These are phyloP conservation scores for Pythium grandisporangium DNA, from an alignment of 352 stramenopile species.

Conservation along the genomic window DNA sequence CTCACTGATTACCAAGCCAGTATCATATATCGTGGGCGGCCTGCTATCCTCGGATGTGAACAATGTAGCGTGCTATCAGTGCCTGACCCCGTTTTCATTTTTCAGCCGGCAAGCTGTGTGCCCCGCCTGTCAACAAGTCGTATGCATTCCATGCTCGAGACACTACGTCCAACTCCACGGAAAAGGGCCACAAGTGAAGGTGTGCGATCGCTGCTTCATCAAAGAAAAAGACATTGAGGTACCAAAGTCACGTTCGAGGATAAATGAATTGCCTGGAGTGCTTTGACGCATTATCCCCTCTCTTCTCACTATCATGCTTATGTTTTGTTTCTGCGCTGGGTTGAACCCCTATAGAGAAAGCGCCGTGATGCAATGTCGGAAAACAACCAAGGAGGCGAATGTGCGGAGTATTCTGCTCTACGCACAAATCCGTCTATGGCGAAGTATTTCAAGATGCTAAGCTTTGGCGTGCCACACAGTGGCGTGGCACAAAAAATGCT, in stretches of 20 bases:
- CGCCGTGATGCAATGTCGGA: slow-evolving; percentile 7
- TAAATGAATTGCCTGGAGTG: no score
- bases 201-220: slow-evolving; percentile 71
- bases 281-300: no score
- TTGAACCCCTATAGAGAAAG: slow-evolving; percentile 20
- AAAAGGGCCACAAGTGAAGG: slow-evolving; percentile 30
- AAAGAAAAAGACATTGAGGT: slow-evolving; percentile 59
- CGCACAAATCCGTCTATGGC: slow-evolving; percentile 49
- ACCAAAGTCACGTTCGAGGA: no score
- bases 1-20: slow-evolving; percentile 46
- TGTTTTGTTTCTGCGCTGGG: slow-evolving; percentile 3
- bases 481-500: slow-evolving; percentile 76
- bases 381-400: slow-evolving; percentile 16
- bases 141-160: slow-evolving; percentile 53
- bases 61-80: slow-evolving; percentile 32
- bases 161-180: slow-evolving; percentile 37
- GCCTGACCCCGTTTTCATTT: slow-evolving; percentile 53
- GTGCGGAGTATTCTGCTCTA: slow-evolving; percentile 41
- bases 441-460: slow-evolving; percentile 85
- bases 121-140: slow-evolving; percentile 28
- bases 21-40: slow-evolving; percentile 56
- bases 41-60: slow-evolving; percentile 32
- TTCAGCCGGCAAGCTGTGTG: slow-evolving; percentile 60
- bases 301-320: no score
- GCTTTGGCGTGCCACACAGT: slow-evolving; percentile 55